phyloP scores from a whole-genome alignment of 2,329 filamentous ascomycete genomes.

The Meredithiella fracta region DNA sequence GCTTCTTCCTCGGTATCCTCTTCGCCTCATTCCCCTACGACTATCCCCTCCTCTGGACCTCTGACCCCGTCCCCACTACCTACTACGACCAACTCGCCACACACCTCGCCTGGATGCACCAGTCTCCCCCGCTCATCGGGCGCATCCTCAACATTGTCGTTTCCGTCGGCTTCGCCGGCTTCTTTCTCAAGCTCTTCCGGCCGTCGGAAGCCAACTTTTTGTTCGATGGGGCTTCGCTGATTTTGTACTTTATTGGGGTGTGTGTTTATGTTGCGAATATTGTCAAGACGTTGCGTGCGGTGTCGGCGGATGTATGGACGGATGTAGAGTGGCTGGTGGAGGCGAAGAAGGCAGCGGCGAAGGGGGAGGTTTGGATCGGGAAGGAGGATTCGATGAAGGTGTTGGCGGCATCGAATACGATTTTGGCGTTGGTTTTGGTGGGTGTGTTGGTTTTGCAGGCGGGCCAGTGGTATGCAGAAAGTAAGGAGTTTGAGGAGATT shows the following conservation, averaged over 20 bases:
- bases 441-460: constrained; percentile 87
- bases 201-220: constrained; percentile 89
- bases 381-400: constrained; percentile 84
- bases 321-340: constrained; percentile 25
- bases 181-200: constrained; percentile 88
- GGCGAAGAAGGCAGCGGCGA: constrained; percentile 26
- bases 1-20: constrained; percentile 95
- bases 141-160: constrained; percentile 92
- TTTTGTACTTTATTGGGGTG: constrained; percentile 71
- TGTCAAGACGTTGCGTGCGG: constrained; percentile 78
- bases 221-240: constrained; percentile 71
- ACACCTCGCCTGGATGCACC: constrained; percentile 82
- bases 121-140: constrained; percentile 76
- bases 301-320: constrained; percentile 53
- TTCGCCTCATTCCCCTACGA: constrained; percentile 96
- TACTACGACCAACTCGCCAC: constrained; percentile 78
- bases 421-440: constrained; percentile 78
- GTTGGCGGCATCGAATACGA: constrained; percentile 86
- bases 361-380: constrained; percentile 53
- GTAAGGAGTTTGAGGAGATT: constrained; percentile 74
- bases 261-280: constrained; percentile 94
- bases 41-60: constrained; percentile 72
- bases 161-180: constrained; percentile 69
- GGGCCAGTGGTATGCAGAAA: constrained; percentile 96
- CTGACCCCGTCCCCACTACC: constrained; percentile 41